Conservation (phyloP, 75 land plant genomes). For the Adiantum capillusveneris region DNA sequence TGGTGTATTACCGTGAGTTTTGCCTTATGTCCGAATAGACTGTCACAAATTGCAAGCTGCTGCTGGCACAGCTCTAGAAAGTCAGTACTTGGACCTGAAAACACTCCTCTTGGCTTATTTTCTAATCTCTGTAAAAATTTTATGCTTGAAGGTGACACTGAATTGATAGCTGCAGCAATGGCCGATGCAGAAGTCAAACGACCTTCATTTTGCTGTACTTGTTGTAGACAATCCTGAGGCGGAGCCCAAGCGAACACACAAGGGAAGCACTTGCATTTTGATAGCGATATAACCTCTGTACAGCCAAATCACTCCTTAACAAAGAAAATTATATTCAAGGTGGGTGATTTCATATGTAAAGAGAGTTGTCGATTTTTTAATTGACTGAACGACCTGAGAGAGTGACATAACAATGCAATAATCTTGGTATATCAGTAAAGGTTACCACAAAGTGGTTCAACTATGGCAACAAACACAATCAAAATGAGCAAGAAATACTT, state of each 20-base stretch:
- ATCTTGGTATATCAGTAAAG: too few species aligned
- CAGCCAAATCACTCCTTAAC: too few species aligned
- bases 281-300: too few species aligned
- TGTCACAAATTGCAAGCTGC: slow-evolving; percentile 20
- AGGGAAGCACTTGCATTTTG: not conserved
- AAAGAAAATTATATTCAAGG: too few species aligned
- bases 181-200: slow-evolving; percentile 20
- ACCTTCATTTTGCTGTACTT: not conserved
- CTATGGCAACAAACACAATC: too few species aligned
- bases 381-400: too few species aligned
- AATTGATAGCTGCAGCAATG: slow-evolving; percentile 15
- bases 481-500: too few species aligned
- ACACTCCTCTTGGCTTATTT: slow-evolving; percentile 1
- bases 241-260: not conserved
- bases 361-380: too few species aligned
- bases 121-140: slow-evolving; percentile 3
- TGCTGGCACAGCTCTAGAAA: slow-evolving; percentile 26
- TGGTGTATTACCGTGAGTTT: slow-evolving; percentile 26
- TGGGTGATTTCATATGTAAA: too few species aligned
- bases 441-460: too few species aligned
- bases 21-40: slow-evolving; percentile 15
- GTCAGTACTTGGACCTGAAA: slow-evolving; percentile 21
- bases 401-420: too few species aligned
- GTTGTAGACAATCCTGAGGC: not conserved
- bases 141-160: not conserved